Evolutionary conservation across 352 stramenopile genomes (phyloP), one percentile per base, ranked within the genome.

Genomic region (Phytophthora pini): DNA sequence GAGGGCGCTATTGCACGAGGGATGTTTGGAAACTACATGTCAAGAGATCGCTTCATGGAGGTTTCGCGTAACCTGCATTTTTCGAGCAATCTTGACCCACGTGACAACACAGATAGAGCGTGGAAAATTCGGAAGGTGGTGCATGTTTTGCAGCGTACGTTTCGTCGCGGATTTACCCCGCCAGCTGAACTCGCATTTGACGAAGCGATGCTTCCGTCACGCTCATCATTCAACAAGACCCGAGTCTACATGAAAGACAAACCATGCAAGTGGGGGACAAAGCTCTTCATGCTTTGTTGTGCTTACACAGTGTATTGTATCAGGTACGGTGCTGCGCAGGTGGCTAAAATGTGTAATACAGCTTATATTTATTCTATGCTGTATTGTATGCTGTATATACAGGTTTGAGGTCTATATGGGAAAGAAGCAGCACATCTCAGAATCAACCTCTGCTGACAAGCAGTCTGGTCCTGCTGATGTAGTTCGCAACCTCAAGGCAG

Each of bases 151-250:
- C 36, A 41, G 26, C 38, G 26, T 9, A 49, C 38, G 5, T 58
- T 49, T 12, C 7, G 13, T 1, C 38, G 38, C 2, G 51, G 38
- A 3, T 58, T 27, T 17, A 26, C 24, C 12, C 36, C 36, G 5
- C 51, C 51, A n/a, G 22, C 51, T 3, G 48, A 41, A 12, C 38
- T 49, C 13, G 51, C 39, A 2, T 48, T 58, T 29, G 15, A 58
- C 9, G 51, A 58, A 11, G 51, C 51, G 2, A 48, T 58, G 36
- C 6, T 58, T 1, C 51, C 26, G 3, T 52, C 38, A 4, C 22
- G 51, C 5, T 58, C 51, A 4, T 49, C 24, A 5, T 58, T 49
- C 48, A 58, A 58, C 45, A 52, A 13, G 13, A 52, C 45, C 24
- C 45, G 27, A 24, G 43, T 31, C 5, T 49, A 32, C 43, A 49